Base-by-base conservation (phyloP, 177 flowering plant genomes). In the Vitis hybrid region DNA sequence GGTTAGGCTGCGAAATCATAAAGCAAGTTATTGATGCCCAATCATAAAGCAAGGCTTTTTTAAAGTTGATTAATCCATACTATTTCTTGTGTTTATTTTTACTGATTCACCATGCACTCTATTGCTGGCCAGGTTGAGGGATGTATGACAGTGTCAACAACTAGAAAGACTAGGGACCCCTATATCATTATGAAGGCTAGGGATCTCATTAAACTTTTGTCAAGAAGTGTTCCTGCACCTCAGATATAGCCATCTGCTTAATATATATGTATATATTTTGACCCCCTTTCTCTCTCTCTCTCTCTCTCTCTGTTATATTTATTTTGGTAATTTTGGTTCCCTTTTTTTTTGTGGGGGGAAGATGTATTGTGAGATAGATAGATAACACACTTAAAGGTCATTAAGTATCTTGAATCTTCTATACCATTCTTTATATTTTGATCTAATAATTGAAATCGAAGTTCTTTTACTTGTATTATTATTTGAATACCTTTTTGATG, bases 181-280 rank as follows among this genome's bases (percentile, higher is more conserved):
- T 93, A 86, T 72, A 89, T 95, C 41, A 82, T 95, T 41, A 49
- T 95, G 1, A 95, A 95, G 79, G 89, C 99, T n/a, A 86, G 94
- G 82, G 98, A 92, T 71, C 90, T 93, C 58, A 84, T 93, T 60
- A 86, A 83, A 74, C 97, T 93, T 79, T 77, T 96, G 58, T 84
- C 99, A 32, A 83, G 99, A 85, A 92, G 99, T 85, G 99, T 96
- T 66, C 98, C 97, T 79, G 97, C 91, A 54, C 89, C 91, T 70
- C 97, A 96, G 96, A 97, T 90, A 77, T 3, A 46, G 11, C 52
- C 4, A 46, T 21, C 52, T 30, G 17, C 12, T 18, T 64, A 52
- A 58, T n/a, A 35, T 35, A 35, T 35, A 35, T 35, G 9, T 35
- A 35, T 35, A 35, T 35, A 35, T 35, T 35, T 35, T 35, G 6